A percentile compares a stretch with the other conserved stretches of the same genome.
Conservation (phyloP, 257 asterid species). For the Anisodus acutangulus region DNA sequence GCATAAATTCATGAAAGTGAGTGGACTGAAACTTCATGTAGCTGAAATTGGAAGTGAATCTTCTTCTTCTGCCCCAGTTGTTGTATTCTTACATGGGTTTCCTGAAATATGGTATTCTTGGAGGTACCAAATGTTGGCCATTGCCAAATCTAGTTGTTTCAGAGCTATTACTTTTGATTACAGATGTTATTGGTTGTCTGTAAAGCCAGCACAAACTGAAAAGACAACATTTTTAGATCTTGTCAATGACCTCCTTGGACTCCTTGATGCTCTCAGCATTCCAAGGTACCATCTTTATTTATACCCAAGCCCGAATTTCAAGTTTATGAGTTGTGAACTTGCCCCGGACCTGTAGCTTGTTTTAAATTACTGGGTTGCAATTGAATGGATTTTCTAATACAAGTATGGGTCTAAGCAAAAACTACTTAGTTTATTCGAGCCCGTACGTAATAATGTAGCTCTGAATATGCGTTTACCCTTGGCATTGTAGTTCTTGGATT, state of each 20-base stretch:
- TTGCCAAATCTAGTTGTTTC: slow-evolving; percentile 47
- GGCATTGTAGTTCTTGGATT: too few species aligned
- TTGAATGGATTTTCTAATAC: too few species aligned
- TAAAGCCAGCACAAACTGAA: slow-evolving; percentile 49
- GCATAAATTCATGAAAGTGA: slow-evolving; percentile 46
- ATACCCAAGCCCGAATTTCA: too few species aligned
- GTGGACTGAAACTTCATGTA: slow-evolving; percentile 53
- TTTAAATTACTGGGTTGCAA: too few species aligned
- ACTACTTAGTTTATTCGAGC: too few species aligned
- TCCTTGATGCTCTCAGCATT: slow-evolving; percentile 54
- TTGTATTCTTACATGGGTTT: slow-evolving; percentile 55
- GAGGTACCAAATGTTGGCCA: slow-evolving; percentile 54
- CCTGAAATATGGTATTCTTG: slow-evolving; percentile 60
- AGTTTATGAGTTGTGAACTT: too few species aligned
- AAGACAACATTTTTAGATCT: slow-evolving; percentile 48
- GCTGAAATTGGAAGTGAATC: slow-evolving; percentile 47
- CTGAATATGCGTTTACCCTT: too few species aligned
- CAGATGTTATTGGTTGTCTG: slow-evolving; percentile 67
- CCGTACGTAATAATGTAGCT: too few species aligned
- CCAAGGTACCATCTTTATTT: background rate
- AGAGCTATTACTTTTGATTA: slow-evolving; percentile 58
- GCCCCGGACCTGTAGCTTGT: too few species aligned
- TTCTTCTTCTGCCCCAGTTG: slow-evolving; percentile 36
- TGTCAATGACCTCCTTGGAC: slow-evolving; percentile 47
- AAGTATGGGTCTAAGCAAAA: too few species aligned